phyloP scores from a whole-genome alignment of 306 rosid species.

The Hippophae rhamnoides region DNA sequence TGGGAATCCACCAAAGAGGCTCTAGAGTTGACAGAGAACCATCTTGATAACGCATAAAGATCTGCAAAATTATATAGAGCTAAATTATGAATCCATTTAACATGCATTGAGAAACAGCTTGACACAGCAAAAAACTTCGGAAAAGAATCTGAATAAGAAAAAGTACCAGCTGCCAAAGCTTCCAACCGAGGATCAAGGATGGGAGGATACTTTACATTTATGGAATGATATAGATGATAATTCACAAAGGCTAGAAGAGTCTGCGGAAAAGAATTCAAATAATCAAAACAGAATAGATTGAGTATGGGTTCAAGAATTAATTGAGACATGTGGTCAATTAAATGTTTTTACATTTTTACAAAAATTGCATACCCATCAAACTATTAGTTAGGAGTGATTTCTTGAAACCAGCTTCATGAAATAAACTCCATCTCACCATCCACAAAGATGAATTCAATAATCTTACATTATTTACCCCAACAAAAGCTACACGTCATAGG shows the following conservation, averaged over 20 bases:
- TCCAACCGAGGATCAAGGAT: constrained; percentile 70
- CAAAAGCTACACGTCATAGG: too few species aligned
- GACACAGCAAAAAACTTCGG: neutral
- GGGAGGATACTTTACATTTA: constrained; percentile 78
- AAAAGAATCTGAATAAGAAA: neutral
- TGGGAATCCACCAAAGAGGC: constrained; percentile 34
- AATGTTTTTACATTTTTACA: too few species aligned
- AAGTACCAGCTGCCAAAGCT: constrained; percentile 69
- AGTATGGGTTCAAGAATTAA: too few species aligned
- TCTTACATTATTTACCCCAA: too few species aligned
- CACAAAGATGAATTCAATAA: too few species aligned
- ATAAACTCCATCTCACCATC: too few species aligned
- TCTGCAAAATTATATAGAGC: constrained; percentile 33
- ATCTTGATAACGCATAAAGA: constrained; percentile 72
- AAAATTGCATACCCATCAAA: too few species aligned
- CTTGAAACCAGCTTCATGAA: too few species aligned
- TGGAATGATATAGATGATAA: constrained; percentile 62
- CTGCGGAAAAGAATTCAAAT: constrained; percentile 25
- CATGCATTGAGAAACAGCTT: constrained; percentile 1
- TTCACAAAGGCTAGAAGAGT: constrained; percentile 68
- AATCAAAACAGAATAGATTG: neutral
- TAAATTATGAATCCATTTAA: neutral
- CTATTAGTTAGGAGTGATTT: too few species aligned
- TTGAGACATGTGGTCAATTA: too few species aligned
- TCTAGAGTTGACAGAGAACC: constrained; percentile 35